These are phyloP conservation scores for Mucuna pruriens DNA, from an alignment of 306 rosid genomes.

Conservation along the genomic window DNA sequence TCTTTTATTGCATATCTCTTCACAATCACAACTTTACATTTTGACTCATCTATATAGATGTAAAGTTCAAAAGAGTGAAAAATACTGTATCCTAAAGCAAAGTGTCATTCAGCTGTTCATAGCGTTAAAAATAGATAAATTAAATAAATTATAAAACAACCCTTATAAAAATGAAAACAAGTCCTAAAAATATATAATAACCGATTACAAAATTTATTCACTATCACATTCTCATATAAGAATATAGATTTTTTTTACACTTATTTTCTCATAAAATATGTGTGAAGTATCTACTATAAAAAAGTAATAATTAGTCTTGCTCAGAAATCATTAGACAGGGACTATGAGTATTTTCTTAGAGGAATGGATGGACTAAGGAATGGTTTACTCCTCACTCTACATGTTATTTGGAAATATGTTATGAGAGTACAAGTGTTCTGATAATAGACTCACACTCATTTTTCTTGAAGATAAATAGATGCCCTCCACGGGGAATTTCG, in stretches of 20 bases:
- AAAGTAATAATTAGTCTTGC: no score
- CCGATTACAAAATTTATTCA: background rate
- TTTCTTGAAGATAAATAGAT: constrained; percentile 44
- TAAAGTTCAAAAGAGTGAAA: background rate
- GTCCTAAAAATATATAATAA: background rate
- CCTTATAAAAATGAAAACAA: background rate
- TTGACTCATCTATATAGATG: no score
- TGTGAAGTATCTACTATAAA: no score
- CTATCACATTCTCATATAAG: background rate
- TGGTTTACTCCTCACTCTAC: background rate
- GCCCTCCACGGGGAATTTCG: constrained; percentile 70
- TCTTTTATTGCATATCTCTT: background rate
- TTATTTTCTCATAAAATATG: no score
- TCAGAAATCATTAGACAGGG: no score
- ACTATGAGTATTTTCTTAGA: no score
- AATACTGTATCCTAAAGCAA: background rate
- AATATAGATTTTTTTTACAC: no score
- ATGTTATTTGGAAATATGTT: background rate
- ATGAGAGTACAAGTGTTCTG: constrained; percentile 56
- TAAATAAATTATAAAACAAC: background rate
- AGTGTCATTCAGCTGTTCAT: background rate
- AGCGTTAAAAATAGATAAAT: background rate
- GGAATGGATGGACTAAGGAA: no score
- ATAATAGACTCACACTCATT: constrained; percentile 57
- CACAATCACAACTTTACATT: no score